phyloP scores from a whole-genome alignment of 345 rosid genomes.

The Sisymbrium altissimum region DNA sequence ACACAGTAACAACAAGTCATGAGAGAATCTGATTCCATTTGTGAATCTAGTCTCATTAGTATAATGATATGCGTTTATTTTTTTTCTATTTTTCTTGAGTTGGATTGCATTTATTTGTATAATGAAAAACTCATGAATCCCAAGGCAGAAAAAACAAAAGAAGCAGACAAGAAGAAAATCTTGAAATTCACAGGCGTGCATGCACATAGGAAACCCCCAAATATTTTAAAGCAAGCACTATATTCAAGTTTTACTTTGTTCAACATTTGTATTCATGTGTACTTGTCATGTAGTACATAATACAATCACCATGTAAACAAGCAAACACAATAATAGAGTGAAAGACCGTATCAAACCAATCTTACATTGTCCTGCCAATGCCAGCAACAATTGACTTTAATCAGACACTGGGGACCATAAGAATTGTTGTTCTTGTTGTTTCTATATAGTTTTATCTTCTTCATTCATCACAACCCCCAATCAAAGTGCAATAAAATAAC shows the following conservation, averaged over 20 bases:
- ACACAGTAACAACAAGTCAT: background rate
- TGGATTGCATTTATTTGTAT: background rate
- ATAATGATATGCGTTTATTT: background rate
- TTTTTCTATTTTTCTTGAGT: background rate
- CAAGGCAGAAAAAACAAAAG: slow-evolving; percentile 25
- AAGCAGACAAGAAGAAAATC: slow-evolving; percentile 45
- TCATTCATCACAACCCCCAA: slow-evolving; percentile 1
- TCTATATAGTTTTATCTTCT: background rate
- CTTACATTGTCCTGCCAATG: slow-evolving; percentile 10
- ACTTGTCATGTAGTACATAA: slow-evolving; percentile 30
- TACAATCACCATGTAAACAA: slow-evolving; percentile 28
- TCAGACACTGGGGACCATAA: slow-evolving; percentile 29
- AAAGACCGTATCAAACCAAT: slow-evolving; percentile 18
- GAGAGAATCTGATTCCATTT: slow-evolving; percentile 27
- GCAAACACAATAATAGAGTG: slow-evolving; percentile 27
- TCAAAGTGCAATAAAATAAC: slow-evolving; percentile 13
- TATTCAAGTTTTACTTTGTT: slow-evolving; percentile 17
- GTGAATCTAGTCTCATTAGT: background rate
- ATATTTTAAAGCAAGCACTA: slow-evolving; percentile 12
- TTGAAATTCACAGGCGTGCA: slow-evolving; percentile 50
- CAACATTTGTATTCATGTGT: background rate
- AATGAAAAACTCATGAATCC: slow-evolving; percentile 14
- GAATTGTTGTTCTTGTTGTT: slow-evolving; percentile 25
- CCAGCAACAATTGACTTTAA: slow-evolving; percentile 23
- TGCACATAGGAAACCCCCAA: slow-evolving; percentile 43